Conservation (phyloP, 495 filamentous ascomycete genomes). For the Aspergillus funiculosus region DNA sequence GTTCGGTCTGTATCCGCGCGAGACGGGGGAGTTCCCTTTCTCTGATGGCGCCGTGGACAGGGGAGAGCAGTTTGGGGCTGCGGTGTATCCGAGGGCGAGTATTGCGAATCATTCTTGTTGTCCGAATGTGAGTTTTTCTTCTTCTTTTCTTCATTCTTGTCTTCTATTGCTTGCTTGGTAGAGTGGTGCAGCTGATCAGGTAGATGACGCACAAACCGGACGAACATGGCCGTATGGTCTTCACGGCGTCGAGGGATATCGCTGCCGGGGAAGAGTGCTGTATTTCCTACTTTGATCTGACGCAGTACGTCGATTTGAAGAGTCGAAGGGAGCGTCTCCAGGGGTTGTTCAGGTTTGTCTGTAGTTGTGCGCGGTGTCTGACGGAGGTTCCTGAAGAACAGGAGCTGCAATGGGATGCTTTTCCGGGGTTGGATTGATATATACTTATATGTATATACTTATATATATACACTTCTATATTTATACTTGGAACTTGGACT, state of each 20-base stretch:
- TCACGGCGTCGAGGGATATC: slow-evolving; percentile 32
- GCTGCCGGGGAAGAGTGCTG: slow-evolving; percentile 36
- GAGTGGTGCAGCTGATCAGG: background rate
- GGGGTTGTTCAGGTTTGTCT: slow-evolving; percentile 30
- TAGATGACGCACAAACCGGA: slow-evolving; percentile 38
- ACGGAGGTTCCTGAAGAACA: slow-evolving; percentile 19
- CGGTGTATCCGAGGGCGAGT: slow-evolving; percentile 35
- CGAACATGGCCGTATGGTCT: slow-evolving; percentile 33
- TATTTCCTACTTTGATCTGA: slow-evolving; percentile 38
- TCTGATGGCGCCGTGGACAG: slow-evolving; percentile 14
- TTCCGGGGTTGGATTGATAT: slow-evolving; percentile 4
- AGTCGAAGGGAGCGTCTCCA: slow-evolving; percentile 29
- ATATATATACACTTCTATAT: background rate
- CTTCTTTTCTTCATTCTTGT: background rate
- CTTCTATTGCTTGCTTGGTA: background rate
- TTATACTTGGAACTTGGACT: too few species aligned
- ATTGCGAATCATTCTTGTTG: slow-evolving; percentile 38
- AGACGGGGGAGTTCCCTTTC: slow-evolving; percentile 25
- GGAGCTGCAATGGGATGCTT: slow-evolving; percentile 10
- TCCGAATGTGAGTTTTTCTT: slow-evolving; percentile 30
- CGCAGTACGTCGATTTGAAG: slow-evolving; percentile 17
- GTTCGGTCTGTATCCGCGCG: slow-evolving; percentile 37
- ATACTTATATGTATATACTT: background rate
- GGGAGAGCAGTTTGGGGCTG: slow-evolving; percentile 36
- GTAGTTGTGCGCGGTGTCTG: slow-evolving; percentile 30